A percentile compares a stretch with the other conserved stretches of the same genome.
Evolutionary conservation across 176 grass and related monocot genomes (phyloP).

Genomic region (Avena eriantha): DNA sequence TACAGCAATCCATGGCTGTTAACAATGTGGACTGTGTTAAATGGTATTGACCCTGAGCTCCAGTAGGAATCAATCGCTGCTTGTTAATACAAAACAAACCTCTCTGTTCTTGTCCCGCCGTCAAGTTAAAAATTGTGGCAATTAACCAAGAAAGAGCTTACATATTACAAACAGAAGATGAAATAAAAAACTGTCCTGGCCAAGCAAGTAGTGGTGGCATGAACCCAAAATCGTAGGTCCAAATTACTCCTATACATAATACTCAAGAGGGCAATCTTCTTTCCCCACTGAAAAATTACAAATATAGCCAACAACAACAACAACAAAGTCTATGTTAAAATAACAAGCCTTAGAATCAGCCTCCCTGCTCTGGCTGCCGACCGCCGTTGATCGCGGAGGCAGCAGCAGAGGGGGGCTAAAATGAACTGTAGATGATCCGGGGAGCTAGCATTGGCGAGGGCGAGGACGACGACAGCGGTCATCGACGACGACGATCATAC

Average conservation of each 20-base stretch:
- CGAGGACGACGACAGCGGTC: not conserved
- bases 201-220: not conserved
- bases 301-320: not conserved
- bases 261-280: slow-evolving; percentile 20
- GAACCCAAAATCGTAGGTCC: slow-evolving; percentile 1
- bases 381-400: not conserved
- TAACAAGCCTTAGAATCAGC: slow-evolving; percentile 10
- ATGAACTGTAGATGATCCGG: not conserved
- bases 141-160: not conserved
- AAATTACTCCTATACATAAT: not conserved
- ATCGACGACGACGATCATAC: slow-evolving; percentile 29
- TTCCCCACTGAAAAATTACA: slow-evolving; percentile 18
- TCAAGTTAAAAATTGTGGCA: not conserved
- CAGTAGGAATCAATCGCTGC: too few species aligned
- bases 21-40: too few species aligned
- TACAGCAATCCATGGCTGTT: too few species aligned
- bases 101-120: too few species aligned
- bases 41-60: too few species aligned
- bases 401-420: not conserved
- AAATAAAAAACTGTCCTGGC: not conserved
- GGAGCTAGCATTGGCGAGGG: not conserved
- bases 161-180: slow-evolving; percentile 21
- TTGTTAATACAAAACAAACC: too few species aligned
- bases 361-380: not conserved
- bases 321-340: not conserved